phyloP scores from a whole-genome alignment of 805 yeast genomes.

The Candida ulmi region DNA sequence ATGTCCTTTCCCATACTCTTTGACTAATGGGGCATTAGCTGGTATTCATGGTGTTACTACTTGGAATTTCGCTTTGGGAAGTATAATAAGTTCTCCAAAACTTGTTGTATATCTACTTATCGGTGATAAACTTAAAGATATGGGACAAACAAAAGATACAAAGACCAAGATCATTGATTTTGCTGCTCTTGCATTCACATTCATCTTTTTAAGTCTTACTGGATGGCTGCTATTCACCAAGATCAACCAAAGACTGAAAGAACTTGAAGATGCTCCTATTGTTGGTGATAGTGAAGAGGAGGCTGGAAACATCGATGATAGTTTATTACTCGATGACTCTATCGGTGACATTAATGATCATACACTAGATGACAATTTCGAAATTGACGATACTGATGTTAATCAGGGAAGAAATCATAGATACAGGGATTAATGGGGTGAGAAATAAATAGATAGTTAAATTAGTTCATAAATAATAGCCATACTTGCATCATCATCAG shows the following conservation, averaged over 20 bases:
- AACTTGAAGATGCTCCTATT: constrained; percentile 17
- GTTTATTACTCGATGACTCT: background rate
- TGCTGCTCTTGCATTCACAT: constrained; percentile 53
- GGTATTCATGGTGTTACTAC: constrained; percentile 73
- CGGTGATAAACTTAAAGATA: constrained; percentile 65
- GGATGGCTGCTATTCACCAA: constrained; percentile 64
- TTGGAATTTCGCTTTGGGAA: constrained; percentile 61
- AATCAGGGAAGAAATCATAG: too few species aligned
- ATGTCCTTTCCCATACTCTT: constrained; percentile 90
- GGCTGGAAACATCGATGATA: background rate
- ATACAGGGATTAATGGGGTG: background rate
- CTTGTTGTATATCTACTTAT: constrained; percentile 68
- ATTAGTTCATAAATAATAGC: too few species aligned
- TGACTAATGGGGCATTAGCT: constrained; percentile 89
- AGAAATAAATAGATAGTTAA: too few species aligned
- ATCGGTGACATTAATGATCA: background rate
- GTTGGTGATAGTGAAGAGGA: background rate
- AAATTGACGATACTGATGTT: constrained; percentile 1
- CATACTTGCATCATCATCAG: too few species aligned
- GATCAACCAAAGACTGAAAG: constrained; percentile 31
- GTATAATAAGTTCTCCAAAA: constrained; percentile 76
- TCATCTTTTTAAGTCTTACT: constrained; percentile 46
- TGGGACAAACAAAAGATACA: constrained; percentile 54
- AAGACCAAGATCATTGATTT: constrained; percentile 55
- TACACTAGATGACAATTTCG: constrained; percentile 10